Conservation (phyloP, 257 asterid species). For the Nicotiana benthamiana region DNA sequence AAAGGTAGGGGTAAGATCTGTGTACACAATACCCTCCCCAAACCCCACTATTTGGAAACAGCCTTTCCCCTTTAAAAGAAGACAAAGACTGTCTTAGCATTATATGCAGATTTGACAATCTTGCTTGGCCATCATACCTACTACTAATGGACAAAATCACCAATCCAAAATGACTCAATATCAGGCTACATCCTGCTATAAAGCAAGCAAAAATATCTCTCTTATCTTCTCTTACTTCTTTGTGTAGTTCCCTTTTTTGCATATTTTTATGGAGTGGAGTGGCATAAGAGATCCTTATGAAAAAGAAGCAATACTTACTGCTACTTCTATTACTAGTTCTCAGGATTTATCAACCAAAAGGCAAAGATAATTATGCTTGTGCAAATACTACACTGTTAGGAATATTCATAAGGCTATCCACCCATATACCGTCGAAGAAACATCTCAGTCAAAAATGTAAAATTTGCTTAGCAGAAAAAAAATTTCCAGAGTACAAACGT, state of each 20-base stretch:
- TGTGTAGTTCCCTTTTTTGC: neutral
- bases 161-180: neutral
- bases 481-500: neutral
- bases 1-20: too few relatives aligned
- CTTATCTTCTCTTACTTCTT: neutral
- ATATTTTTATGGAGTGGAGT: neutral
- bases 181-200: neutral
- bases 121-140: neutral
- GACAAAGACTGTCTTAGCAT: neutral
- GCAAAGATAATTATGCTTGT: neutral
- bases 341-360: neutral
- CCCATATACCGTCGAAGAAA: neutral
- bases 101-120: neutral
- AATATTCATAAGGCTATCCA: neutral
- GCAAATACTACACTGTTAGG: neutral
- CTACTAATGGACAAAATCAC: neutral
- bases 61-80: constrained; percentile 45
- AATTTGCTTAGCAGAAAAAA: neutral
- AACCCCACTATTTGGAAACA: too few relatives aligned
- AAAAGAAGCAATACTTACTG: neutral
- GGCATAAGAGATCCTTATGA: neutral
- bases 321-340: neutral
- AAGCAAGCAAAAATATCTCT: neutral
- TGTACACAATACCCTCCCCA: too few relatives aligned
- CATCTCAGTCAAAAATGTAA: neutral